A percentile compares a stretch with the other conserved stretches of the same genome.
Evolutionary conservation across 306 rosid genomes (phyloP).

Genomic region (Pueraria montana): DNA sequence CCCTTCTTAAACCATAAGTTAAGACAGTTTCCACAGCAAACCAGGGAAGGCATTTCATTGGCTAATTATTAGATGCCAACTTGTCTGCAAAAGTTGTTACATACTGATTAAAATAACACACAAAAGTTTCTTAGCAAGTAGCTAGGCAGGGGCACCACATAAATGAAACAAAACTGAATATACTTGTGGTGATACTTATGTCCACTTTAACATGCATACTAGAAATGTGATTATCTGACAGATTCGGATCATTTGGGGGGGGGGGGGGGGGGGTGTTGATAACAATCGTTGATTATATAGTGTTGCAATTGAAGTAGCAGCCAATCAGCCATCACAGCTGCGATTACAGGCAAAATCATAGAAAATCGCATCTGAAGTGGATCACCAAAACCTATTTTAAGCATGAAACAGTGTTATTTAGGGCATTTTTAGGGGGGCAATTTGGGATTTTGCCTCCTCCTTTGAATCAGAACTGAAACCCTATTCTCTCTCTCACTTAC

Average conservation of each 20-base stretch:
- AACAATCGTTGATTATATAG: no score
- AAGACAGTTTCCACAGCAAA: constrained; percentile 34
- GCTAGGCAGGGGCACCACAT: neutral
- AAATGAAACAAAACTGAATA: constrained; percentile 19
- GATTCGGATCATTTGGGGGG: no score
- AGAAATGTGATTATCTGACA: constrained; percentile 37
- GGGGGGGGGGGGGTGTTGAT: no score
- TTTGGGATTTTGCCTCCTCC: neutral
- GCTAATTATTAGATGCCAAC: constrained; percentile 5
- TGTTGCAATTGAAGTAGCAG: no score
- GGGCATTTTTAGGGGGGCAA: neutral
- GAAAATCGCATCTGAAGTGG: neutral
- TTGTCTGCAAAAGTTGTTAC: constrained; percentile 14
- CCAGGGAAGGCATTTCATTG: constrained; percentile 30
- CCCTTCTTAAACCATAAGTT: neutral
- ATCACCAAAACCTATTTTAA: neutral
- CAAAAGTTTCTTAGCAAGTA: neutral
- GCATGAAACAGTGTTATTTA: neutral
- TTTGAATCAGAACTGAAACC: neutral
- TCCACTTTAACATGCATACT: constrained; percentile 3
- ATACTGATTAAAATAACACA: constrained; percentile 7
- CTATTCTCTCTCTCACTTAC: neutral
- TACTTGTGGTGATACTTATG: neutral
- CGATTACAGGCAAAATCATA: neutral
- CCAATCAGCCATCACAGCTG: no score